Base-by-base conservation (phyloP, 805 yeast species). In the Candida caryicola region DNA sequence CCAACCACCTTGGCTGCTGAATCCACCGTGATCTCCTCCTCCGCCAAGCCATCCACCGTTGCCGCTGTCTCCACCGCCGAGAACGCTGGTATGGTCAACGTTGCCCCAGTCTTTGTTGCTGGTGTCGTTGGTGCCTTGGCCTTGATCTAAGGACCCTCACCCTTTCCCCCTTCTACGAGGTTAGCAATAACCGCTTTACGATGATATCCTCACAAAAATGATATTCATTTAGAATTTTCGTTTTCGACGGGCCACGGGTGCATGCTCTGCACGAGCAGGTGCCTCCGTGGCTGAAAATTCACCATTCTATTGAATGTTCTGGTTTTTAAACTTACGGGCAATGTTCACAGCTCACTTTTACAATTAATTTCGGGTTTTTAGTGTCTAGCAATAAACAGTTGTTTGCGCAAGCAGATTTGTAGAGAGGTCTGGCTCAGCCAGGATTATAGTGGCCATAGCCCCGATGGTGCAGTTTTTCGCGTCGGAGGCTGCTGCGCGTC, bases 51-150 rank as follows among this genome's bases (percentile, higher is more conserved):
- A 17, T 26, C 31, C 13, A 17, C 33, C 30, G 42, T 39, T 27
- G 34, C 40, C 23, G 33, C 25, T 9, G 40, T 33, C 25, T 23
- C 37, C 17, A 26, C 42, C 23, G 35, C 37, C 27, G 37, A 32
- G 16, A 17, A 17, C 17, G 46, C 44, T 28, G 49, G 36, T 23
- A 41, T 33, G 14, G 27, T 25, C 25, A 34, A 31, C 17, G 41
- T 13, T 23, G 39, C 33, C 15, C 44, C 47, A 30, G 46, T 37
- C 33, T 19, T 39, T 27, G 50, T 44, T 23, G 47, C 42, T 23
- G 50, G 46, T 39, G 23, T 46, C 27, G 26, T 42, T 33, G 50
- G 45, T 37, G 44, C 38, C 17, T 42, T 40, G 36, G 47, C 47
- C 29, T 43, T 41, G 43, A 28, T 46, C 29, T 45, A 35, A 21